phyloP scores from a whole-genome alignment of 345 rosid species.

The Tarenaya hassleriana region DNA sequence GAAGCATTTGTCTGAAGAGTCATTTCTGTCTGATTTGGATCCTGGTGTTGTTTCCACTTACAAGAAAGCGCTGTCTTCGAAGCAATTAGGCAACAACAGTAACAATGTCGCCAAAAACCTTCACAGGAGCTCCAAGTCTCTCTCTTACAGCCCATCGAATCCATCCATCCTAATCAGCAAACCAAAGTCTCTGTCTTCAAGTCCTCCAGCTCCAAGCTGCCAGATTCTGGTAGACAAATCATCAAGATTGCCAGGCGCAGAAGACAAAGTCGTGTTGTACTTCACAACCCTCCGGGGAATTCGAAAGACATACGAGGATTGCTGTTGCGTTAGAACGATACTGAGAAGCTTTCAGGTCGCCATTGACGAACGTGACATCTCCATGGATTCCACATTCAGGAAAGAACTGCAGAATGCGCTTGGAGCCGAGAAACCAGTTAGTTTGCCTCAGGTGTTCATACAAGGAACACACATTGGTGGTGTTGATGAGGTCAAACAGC shows the following conservation, averaged over 20 bases:
- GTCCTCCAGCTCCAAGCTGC: constrained; percentile 16
- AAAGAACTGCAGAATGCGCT: constrained; percentile 49
- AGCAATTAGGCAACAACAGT: constrained; percentile 34
- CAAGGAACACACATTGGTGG: constrained; percentile 61
- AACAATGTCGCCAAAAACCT: constrained; percentile 15
- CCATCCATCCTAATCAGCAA: constrained; percentile 7
- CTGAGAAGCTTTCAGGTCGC: constrained; percentile 53
- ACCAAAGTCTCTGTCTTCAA: constrained; percentile 27
- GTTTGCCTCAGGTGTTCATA: constrained; percentile 69
- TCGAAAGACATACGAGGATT: constrained; percentile 80
- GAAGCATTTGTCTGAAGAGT: constrained; percentile 73
- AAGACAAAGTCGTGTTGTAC: constrained; percentile 49
- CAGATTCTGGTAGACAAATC: constrained; percentile 7
- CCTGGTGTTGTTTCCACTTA: constrained; percentile 56
- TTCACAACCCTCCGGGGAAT: constrained; percentile 78
- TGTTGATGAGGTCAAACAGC: constrained; percentile 63
- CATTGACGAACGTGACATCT: constrained; percentile 75
- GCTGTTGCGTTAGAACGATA: constrained; percentile 61
- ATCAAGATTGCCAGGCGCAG: constrained; percentile 22
- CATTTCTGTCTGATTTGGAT: constrained; percentile 56
- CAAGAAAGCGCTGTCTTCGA: constrained; percentile 59
- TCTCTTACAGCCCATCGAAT: constrained; percentile 17
- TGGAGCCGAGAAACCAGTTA: constrained; percentile 31
- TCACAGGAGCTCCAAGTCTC: constrained; percentile 14
- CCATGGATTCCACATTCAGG: constrained; percentile 70